Percentiles rank a stretch among this genome's conserved stretches.
Evolutionary conservation across 225 moss, liverwort and hornwort genomes (phyloP).

Genomic region (Thuidium tamariscinum): DNA sequence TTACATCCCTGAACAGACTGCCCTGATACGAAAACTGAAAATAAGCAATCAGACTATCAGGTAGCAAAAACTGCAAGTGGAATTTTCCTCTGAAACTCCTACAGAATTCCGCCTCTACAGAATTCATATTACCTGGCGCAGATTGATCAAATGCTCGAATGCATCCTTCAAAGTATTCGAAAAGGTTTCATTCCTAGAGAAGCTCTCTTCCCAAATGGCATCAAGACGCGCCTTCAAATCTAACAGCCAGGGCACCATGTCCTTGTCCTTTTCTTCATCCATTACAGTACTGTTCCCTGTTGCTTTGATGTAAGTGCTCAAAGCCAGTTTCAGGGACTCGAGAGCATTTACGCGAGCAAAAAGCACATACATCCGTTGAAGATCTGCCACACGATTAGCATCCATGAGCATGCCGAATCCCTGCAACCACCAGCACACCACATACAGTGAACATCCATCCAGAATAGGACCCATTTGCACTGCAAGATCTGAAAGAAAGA

Average conservation of each 20-base stretch:
- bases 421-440: constrained; percentile 30
- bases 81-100: neutral
- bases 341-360: constrained; percentile 81
- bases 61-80: neutral
- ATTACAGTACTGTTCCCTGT: constrained; percentile 85
- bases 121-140: constrained; percentile 66
- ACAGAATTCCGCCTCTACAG: neutral
- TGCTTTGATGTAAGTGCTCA: constrained; percentile 78
- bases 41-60: neutral
- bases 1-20: neutral
- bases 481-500: neutral
- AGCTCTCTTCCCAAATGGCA: constrained; percentile 93
- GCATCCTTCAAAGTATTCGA: constrained; percentile 95
- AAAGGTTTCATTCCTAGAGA: constrained; percentile 84
- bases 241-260: constrained; percentile 87
- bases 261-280: constrained; percentile 99
- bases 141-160: constrained; percentile 93
- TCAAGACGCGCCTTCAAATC: constrained; percentile 95
- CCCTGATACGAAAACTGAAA: neutral
- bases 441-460: neutral
- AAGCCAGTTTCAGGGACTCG: constrained; percentile 64
- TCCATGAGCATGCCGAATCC: constrained; percentile 95
- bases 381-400: constrained; percentile 80
- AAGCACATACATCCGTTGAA: constrained; percentile 85
- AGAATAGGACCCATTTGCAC: neutral